Base-by-base conservation (phyloP, 257 asterid species). In the Haberlea rhodopensis region DNA sequence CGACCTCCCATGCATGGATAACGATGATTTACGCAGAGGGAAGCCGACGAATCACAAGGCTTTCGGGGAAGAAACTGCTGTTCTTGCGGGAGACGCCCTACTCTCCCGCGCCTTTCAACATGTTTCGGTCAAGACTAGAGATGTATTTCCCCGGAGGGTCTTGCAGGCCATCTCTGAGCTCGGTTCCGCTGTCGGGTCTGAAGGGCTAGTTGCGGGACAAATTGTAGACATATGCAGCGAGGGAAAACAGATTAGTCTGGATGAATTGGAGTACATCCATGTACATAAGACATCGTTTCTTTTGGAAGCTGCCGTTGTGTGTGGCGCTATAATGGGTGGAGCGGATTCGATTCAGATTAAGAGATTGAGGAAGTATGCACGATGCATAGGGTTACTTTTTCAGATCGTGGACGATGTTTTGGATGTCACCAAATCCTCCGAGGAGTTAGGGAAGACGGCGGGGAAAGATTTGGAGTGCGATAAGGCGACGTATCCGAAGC, bases 391-490 rank as follows among this genome's bases (percentile, higher is more conserved):
- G 2, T 59, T 81, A 58, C 53, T 78, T 71, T 81, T 81, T 75
- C 84, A 81, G 66, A 83, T 81, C 53, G 86, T 81, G 63, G 86
- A 81, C 54, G 86, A 77, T 37, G 75, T 81, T 63, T 78, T 81
- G 19, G 86, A 81, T 53, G 81, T 81, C 11, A 78, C 86, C 0
- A 73, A 75, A 45, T 67, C 80, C 6, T 72, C 84, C 0, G 43
- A 72, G 49, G 70, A 70, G 43, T 28, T 81, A 66, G 86, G 86
- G n/a, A 81, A 81, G 52, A 75, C 83, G 13, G 84, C 86, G 1
- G 81, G 86, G 2, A 81, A 75, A 18, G 86, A 81, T 52, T 56
- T 78, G 75, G 71, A 56, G 10, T 49, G 62, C 2, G 79, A 81
- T 21, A 78, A 81, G 49, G 83, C 83, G 16, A 77, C 86, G 4